These are phyloP conservation scores for Alternaria postmessia DNA, from an alignment of 2,329 filamentous ascomycete species.

Conservation along the genomic window DNA sequence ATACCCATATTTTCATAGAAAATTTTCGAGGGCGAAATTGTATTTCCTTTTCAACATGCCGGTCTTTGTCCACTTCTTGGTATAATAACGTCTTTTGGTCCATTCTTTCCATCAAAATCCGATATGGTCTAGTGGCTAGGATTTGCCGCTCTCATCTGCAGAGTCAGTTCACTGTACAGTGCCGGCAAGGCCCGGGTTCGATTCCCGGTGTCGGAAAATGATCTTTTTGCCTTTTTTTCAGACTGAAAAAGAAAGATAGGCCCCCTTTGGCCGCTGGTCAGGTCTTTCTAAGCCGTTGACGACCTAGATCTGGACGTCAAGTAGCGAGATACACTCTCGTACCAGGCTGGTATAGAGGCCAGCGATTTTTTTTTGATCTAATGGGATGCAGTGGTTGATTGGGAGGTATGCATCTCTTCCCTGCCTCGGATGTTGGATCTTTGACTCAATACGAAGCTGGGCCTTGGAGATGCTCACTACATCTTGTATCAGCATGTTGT, in stretches of 20 bases:
- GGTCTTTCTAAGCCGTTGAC: too few relatives aligned
- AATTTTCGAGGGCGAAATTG: neutral
- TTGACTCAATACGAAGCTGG: too few relatives aligned
- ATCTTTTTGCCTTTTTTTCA: neutral
- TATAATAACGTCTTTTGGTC: neutral
- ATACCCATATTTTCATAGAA: neutral
- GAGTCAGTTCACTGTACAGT: conserved; percentile 5
- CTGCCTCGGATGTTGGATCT: too few relatives aligned
- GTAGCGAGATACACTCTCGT: too few relatives aligned
- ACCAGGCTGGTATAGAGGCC: too few relatives aligned
- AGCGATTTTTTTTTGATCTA: too few relatives aligned
- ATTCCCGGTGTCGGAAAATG: neutral
- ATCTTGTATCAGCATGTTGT: too few relatives aligned
- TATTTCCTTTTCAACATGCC: too few relatives aligned
- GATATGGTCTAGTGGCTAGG: conserved; percentile 8
- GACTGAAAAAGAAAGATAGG: neutral
- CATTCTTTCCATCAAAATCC: neutral
- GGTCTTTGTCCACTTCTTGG: neutral
- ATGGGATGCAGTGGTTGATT: too few relatives aligned
- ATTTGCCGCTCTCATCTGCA: conserved; percentile 6
- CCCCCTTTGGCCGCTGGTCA: neutral
- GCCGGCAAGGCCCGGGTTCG: conserved; percentile 7
- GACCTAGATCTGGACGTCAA: too few relatives aligned
- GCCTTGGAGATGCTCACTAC: too few relatives aligned
- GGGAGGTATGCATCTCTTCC: too few relatives aligned